Evolutionary conservation across 208 protist genomes (phyloP).

Genomic region (Zelonia costaricensis): DNA sequence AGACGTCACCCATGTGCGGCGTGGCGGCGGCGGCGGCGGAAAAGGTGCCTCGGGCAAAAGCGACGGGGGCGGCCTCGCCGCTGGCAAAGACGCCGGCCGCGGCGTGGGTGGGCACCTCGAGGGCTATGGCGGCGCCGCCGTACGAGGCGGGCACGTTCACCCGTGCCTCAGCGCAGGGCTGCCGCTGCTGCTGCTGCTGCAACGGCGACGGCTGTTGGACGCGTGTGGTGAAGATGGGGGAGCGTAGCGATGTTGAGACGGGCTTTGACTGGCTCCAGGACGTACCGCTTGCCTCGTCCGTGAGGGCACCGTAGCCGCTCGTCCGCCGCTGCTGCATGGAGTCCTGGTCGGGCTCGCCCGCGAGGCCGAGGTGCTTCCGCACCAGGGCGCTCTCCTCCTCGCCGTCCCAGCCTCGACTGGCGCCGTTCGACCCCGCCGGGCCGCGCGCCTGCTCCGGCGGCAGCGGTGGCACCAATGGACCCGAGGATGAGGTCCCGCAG

Average conservation of each 20-base stretch:
- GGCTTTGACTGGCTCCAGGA: not conserved
- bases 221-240: not conserved
- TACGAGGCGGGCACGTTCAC: too few relatives aligned
- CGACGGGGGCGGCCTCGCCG: not conserved
- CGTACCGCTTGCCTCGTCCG: not conserved
- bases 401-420: not conserved
- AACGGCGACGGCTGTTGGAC: not conserved
- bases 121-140: not conserved
- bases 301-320: conserved; percentile 18
- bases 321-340: not conserved
- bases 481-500: too few relatives aligned
- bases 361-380: not conserved
- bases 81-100: too few relatives aligned
- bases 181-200: not conserved
- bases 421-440: not conserved
- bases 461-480: too few relatives aligned
- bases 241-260: not conserved
- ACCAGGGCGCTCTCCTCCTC: not conserved
- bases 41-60: not conserved
- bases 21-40: too few relatives aligned
- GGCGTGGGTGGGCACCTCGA: not conserved
- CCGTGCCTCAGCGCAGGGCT: too few relatives aligned
- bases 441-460: too few relatives aligned
- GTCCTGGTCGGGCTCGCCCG: not conserved
- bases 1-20: too few relatives aligned